phyloP scores from a whole-genome alignment of 1,284 basidiomycete species.

The Ganoderma sp. region DNA sequence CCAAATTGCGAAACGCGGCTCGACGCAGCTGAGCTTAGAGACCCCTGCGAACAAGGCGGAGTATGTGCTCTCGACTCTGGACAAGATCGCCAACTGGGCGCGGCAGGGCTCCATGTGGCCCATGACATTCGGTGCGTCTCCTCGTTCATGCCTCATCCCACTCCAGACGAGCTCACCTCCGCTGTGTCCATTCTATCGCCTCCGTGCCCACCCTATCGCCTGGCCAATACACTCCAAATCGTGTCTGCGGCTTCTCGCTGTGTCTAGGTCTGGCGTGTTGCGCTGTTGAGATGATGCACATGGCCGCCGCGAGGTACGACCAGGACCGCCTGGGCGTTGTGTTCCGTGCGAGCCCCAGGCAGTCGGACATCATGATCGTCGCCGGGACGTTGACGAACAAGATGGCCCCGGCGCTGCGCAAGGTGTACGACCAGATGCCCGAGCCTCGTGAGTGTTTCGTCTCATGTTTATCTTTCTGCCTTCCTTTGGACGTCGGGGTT shows the following conservation, averaged over 20 bases:
- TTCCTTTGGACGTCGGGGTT: constrained; percentile 10
- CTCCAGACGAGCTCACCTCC: constrained; percentile 13
- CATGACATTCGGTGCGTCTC: constrained; percentile 87
- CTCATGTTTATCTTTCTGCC: constrained; percentile 16
- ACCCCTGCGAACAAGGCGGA: constrained; percentile 81
- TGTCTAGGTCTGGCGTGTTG: constrained; percentile 91
- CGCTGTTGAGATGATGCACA: constrained; percentile 99
- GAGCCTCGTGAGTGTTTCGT: constrained; percentile 71
- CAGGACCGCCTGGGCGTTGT: constrained; percentile 98
- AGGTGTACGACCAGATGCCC: constrained; percentile 98
- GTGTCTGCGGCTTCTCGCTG: background rate
- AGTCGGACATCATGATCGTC: constrained; percentile 99
- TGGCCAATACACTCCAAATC: background rate
- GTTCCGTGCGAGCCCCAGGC: constrained; percentile 97
- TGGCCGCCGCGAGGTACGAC: constrained; percentile 98
- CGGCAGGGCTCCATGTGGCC: constrained; percentile 99
- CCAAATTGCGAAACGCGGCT: constrained; percentile 72
- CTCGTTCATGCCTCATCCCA: constrained; percentile 6
- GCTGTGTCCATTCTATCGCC: constrained; percentile 16
- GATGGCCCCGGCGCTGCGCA: constrained; percentile 97
- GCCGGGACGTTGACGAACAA: constrained; percentile 99
- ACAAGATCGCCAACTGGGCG: constrained; percentile 98
- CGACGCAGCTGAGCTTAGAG: constrained; percentile 87
- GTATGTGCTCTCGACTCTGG: constrained; percentile 94
- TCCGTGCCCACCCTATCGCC: background rate